Evolutionary conservation across 2,329 filamentous ascomycete genomes (phyloP), one percentile per base, ranked within the genome.

Genomic region (Grosmannia penicillata): DNA sequence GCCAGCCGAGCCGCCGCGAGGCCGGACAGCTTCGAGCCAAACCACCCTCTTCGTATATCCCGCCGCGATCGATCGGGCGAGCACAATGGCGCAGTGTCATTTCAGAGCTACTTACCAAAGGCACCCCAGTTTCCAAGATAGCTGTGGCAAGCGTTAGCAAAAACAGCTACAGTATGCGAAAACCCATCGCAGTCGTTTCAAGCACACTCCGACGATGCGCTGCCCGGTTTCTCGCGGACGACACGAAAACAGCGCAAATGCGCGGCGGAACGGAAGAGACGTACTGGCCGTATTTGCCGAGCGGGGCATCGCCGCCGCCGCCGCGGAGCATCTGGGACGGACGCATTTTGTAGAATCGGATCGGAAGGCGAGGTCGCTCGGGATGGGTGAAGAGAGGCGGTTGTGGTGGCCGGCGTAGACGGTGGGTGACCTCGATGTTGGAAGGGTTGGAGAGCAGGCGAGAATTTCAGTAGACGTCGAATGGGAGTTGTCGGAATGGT

Each of bases 121-220:
- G 66, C 63, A 53, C 82, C 82, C 80, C 82, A 89, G 59, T 62
- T 62, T 50, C 82, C 82, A 43, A 87, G 63, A 60, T 67, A 86
- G 57, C 82, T 87, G 23, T n/a, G n/a, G n/a, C 8, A 51, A 32
- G 22, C 27, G 10, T 21, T 10, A 7, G 11, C 24, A 8, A 14
- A 21, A 26, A 30, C 1, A n/a, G 13, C 24, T 4, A 6, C 8
- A 30, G 15, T n/a, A 4, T 9, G 14, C 2, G 14, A 25, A 10
- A 29, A 31, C n/a, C 25, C 22, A 13, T 15, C 11, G 24, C 24
- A 18, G 4, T 2, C 19, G 5, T 10, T 2, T n/a, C n/a, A n/a
- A n/a, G n/a, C n/a, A n/a, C n/a, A n/a, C n/a, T n/a, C n/a, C n/a
- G n/a, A n/a, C n/a, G n/a, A n/a, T n/a, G n/a, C n/a, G n/a, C 13